Conservation (phyloP, 805 yeast genomes). For the baker's yeast (Saccharomyces cerevisiae) region DNA sequence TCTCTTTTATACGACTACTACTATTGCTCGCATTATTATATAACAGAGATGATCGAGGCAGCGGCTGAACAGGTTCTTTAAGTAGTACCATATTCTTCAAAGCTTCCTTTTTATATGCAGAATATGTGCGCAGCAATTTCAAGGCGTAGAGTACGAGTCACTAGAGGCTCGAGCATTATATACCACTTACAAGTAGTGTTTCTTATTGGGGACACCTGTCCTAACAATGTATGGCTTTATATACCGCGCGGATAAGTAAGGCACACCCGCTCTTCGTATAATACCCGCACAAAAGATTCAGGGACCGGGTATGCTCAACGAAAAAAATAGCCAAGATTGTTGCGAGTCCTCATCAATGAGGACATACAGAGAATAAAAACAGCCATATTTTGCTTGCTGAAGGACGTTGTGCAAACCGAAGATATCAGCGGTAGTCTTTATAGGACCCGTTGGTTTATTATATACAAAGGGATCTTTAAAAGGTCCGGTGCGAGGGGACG, state of each 20-base stretch:
- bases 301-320: neutral
- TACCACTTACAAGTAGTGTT: neutral
- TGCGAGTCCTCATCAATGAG: neutral
- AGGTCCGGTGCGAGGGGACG: neutral
- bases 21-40: neutral
- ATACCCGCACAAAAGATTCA: neutral
- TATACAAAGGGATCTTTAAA: neutral
- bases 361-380: neutral
- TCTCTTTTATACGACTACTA: slow-evolving; percentile 47
- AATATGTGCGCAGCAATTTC: neutral
- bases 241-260: neutral
- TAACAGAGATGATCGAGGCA: neutral
- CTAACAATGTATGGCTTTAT: neutral
- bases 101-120: neutral
- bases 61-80: neutral
- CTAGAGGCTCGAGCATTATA: neutral
- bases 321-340: neutral
- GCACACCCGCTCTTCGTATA: neutral
- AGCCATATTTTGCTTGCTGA: neutral
- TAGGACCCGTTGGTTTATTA: neutral
- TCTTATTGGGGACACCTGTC: neutral
- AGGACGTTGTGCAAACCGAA: neutral
- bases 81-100: neutral
- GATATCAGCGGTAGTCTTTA: neutral
- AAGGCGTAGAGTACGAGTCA: neutral